Evolutionary conservation across 345 rosid species (phyloP).

Genomic region (Gossypium turneri): DNA sequence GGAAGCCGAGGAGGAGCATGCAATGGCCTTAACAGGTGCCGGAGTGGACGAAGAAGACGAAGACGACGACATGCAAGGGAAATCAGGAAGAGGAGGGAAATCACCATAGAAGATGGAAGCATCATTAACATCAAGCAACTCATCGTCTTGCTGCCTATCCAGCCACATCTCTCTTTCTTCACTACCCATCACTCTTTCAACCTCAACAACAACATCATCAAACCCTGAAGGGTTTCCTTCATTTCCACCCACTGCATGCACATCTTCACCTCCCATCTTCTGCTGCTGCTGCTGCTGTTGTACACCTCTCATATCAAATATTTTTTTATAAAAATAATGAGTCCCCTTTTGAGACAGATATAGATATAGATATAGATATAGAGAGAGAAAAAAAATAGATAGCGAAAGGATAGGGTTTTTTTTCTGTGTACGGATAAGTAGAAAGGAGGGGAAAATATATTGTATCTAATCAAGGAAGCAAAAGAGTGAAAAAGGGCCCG

Average conservation of each 20-base stretch:
- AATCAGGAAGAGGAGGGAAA: slow-evolving; percentile 69
- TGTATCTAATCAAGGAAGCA: slow-evolving; percentile 38
- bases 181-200: slow-evolving; percentile 16
- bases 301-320: slow-evolving; percentile 24
- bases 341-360: background rate
- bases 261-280: slow-evolving; percentile 23
- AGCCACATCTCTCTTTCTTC: slow-evolving; percentile 56
- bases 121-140: slow-evolving; percentile 48
- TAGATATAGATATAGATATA: background rate
- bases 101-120: slow-evolving; percentile 58
- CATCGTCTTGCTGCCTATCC: slow-evolving; percentile 39
- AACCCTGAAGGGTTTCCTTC: slow-evolving; percentile 24
- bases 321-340: background rate
- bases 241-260: slow-evolving; percentile 19
- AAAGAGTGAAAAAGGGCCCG: slow-evolving; percentile 32
- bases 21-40: slow-evolving; percentile 54
- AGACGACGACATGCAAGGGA: slow-evolving; percentile 97
- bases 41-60: slow-evolving; percentile 86
- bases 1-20: slow-evolving; percentile 49
- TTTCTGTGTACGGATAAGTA: slow-evolving; percentile 42
- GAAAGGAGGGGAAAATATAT: slow-evolving; percentile 20
- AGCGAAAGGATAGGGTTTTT: slow-evolving; percentile 20
- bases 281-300: slow-evolving; percentile 23
- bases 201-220: slow-evolving; percentile 29
- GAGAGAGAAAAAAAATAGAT: background rate